A percentile compares a stretch with the other conserved stretches of the same genome.
phyloP scores from a whole-genome alignment of 148 eudicot genomes.

The Pharnaceum exiguum region DNA sequence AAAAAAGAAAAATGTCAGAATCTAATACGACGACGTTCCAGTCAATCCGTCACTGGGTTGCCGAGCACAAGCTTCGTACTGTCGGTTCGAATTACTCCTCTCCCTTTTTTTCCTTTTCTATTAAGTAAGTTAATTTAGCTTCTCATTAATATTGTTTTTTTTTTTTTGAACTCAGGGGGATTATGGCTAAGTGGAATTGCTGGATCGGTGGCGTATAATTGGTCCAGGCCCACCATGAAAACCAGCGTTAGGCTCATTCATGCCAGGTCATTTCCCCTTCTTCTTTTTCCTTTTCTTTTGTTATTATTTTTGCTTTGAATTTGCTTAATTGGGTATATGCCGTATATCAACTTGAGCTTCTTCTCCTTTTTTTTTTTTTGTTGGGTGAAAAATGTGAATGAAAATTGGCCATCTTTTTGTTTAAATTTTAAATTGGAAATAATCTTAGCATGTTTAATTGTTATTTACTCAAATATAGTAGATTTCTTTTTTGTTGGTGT shows the following conservation, averaged over 20 bases:
- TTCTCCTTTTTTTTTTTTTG: neutral
- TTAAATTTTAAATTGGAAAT: too few species aligned
- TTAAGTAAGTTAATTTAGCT: neutral
- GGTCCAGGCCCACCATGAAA: conserved; percentile 89
- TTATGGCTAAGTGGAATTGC: conserved; percentile 67
- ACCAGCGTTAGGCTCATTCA: conserved; percentile 81
- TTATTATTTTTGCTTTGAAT: neutral
- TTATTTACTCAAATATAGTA: too few species aligned
- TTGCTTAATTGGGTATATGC: too few species aligned
- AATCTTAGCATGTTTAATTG: too few species aligned
- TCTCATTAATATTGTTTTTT: neutral
- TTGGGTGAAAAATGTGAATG: too few species aligned
- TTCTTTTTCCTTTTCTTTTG: neutral
- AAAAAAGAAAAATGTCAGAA: conserved; percentile 49
- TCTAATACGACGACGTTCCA: conserved; percentile 33
- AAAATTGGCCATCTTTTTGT: too few species aligned
- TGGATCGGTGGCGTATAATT: conserved; percentile 75
- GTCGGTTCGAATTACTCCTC: conserved; percentile 37
- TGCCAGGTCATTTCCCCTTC: conserved; percentile 55
- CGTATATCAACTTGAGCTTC: too few species aligned
- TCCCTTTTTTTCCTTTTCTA: neutral
- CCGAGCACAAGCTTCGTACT: conserved; percentile 60
- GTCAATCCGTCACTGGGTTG: conserved; percentile 47
- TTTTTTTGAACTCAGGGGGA: conserved; percentile 32
- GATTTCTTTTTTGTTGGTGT: too few species aligned